Conservation (phyloP, 163 green algal species). For the Chloromonas sp. region DNA sequence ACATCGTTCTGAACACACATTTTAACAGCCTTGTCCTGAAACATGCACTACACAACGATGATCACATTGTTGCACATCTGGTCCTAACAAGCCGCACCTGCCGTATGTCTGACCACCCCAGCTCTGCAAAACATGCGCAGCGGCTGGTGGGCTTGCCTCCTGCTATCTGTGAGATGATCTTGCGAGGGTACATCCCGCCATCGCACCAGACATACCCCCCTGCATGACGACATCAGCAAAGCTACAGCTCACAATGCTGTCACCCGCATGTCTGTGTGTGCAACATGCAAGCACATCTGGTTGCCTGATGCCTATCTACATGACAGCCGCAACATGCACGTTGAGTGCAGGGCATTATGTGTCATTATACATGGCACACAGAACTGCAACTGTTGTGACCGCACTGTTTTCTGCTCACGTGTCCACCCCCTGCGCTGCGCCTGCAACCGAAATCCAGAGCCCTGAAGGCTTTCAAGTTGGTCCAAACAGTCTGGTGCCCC, state of each 20-base stretch:
- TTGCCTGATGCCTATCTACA: neutral
- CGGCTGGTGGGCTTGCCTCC: slow-evolving; percentile 29
- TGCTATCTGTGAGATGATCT: slow-evolving; percentile 26
- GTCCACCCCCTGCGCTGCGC: too few relatives aligned
- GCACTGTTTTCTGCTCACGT: too few relatives aligned
- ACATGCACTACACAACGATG: too few relatives aligned
- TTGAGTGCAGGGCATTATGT: neutral
- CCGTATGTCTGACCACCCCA: slow-evolving; percentile 31
- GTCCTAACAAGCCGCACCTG: slow-evolving; percentile 15
- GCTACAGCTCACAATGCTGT: neutral
- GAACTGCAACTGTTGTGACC: too few relatives aligned
- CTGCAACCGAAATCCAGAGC: too few relatives aligned
- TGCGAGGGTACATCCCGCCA: slow-evolving; percentile 31
- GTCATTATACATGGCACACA: neutral
- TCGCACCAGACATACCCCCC: slow-evolving; percentile 43
- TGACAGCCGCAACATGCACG: neutral
- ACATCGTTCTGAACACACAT: too few relatives aligned
- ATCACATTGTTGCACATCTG: too few relatives aligned
- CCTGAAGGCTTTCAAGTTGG: too few relatives aligned
- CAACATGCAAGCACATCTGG: neutral
- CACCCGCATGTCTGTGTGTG: neutral
- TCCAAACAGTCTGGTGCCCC: too few relatives aligned
- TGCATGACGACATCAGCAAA: slow-evolving; percentile 4
- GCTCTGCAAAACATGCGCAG: slow-evolving; percentile 42
- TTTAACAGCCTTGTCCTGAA: too few relatives aligned